Evolutionary conservation across 169 alveolate species (phyloP).

Genomic region (Plasmodium falciparum): DNA sequence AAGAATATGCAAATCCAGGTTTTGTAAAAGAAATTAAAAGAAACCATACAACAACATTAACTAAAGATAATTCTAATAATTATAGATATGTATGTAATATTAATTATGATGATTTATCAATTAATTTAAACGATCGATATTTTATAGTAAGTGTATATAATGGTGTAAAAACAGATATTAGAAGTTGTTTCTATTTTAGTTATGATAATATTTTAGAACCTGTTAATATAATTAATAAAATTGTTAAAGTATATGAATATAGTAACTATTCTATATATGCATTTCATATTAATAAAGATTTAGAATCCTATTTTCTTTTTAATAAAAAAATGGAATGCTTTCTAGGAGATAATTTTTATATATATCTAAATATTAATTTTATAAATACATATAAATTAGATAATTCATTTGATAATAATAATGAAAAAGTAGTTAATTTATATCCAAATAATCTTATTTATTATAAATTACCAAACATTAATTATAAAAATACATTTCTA

Average conservation of each 20-base stretch:
- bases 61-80: background rate
- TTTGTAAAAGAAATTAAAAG: background rate
- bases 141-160: conserved; percentile 26
- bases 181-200: conserved; percentile 23
- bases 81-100: conserved; percentile 11
- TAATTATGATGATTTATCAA: conserved; percentile 33
- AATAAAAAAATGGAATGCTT: conserved; percentile 37
- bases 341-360: conserved; percentile 38
- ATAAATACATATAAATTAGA: conserved; percentile 20
- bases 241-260: conserved; percentile 17
- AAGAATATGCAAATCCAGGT: conserved; percentile 46
- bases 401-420: conserved; percentile 2
- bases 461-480: conserved; percentile 16
- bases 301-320: conserved; percentile 18
- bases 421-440: background rate
- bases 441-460: conserved; percentile 33
- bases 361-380: conserved; percentile 13
- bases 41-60: too few species aligned
- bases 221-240: conserved; percentile 44
- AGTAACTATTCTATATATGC: conserved; percentile 15
- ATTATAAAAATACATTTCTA: background rate
- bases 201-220: conserved; percentile 29
- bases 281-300: conserved; percentile 25
- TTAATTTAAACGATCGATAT: conserved; percentile 33
- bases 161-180: conserved; percentile 26